These are phyloP conservation scores for Grammothele lineata DNA, from an alignment of 768 basidiomycete species.

Conservation along the genomic window DNA sequence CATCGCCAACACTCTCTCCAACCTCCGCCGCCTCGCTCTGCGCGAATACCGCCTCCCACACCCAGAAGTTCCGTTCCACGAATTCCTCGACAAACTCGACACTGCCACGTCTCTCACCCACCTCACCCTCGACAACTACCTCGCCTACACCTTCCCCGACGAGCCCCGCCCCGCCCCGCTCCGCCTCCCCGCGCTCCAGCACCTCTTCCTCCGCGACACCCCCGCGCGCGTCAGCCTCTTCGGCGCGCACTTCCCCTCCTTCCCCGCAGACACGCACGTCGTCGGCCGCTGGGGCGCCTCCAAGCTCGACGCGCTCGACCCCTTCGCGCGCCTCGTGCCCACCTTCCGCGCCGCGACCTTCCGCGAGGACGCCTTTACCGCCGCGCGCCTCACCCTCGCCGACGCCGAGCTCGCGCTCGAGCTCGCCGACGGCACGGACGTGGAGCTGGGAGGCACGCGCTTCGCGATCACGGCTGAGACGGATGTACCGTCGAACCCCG, in stretches of 20 bases:
- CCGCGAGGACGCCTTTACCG: no score
- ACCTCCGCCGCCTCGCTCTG: no score
- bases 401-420: no score
- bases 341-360: no score
- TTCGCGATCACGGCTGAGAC: background rate
- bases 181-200: background rate
- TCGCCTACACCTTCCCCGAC: background rate
- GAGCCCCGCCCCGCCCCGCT: background rate
- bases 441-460: no score
- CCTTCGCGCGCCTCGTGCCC: no score
- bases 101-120: background rate
- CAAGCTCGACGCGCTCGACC: background rate
- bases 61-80: no score
- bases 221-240: background rate
- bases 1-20: no score
- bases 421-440: no score
- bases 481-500: background rate
- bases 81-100: background rate
- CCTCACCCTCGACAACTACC: background rate
- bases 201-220: background rate
- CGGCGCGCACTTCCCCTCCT: background rate
- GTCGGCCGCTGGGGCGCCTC: background rate
- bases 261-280: background rate
- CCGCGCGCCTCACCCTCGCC: no score
- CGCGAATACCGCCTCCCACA: no score